Conservation (phyloP, 176 grass and related monocot genomes). For the Coix lacrymajobi region DNA sequence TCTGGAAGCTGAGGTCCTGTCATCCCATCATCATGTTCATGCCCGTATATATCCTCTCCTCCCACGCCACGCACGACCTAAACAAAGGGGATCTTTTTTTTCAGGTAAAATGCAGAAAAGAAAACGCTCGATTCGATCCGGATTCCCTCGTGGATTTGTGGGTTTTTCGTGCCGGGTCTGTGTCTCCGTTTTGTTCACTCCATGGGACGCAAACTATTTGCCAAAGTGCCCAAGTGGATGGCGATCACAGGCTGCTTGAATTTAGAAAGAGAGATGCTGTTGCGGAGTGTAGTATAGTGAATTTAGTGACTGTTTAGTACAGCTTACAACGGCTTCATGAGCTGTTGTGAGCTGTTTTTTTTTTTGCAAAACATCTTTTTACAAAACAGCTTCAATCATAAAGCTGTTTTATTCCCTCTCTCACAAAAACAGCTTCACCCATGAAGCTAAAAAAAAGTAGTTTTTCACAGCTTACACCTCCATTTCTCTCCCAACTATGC, state of each 20-base stretch:
- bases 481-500: no score
- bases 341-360: no score
- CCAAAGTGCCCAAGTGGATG: constrained; percentile 35
- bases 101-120: constrained; percentile 28
- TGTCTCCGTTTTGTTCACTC: neutral
- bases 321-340: no score
- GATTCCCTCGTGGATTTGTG: constrained; percentile 21
- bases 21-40: constrained; percentile 40
- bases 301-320: no score
- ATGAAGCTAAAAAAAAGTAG: no score
- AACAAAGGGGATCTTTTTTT: constrained; percentile 35
- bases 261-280: neutral
- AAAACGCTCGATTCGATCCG: constrained; percentile 25
- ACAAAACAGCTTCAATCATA: no score
- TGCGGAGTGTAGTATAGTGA: no score
- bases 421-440: no score
- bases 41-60: constrained; percentile 1
- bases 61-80: neutral
- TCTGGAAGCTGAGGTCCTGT: constrained; percentile 23
- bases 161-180: neutral
- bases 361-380: no score
- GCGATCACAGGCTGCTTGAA: neutral
- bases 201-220: neutral
- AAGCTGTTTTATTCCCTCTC: no score
- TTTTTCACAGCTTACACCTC: no score